A percentile compares a stretch with the other conserved stretches of the same genome.
Conservation (phyloP, 1,139 yeast species). For the Saccharomyces hybrid region DNA sequence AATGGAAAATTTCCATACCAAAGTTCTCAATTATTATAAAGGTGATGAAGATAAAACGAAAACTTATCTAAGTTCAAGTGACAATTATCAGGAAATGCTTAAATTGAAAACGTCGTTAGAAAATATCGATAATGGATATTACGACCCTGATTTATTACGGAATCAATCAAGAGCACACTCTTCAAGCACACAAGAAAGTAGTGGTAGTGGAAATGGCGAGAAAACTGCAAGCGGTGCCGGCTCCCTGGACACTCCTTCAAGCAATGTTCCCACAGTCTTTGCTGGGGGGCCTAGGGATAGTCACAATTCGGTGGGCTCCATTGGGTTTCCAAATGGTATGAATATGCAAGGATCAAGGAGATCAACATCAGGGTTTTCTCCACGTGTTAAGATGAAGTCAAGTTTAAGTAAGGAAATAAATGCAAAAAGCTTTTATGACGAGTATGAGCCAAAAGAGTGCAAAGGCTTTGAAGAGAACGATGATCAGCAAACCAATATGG, state of each 20-base stretch:
- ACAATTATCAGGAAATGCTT: constrained; percentile 17
- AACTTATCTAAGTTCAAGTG: constrained; percentile 32
- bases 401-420: constrained; percentile 25
- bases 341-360: constrained; percentile 8
- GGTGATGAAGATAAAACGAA: constrained; percentile 31
- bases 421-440: constrained; percentile 3
- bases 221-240: not conserved
- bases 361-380: constrained; percentile 7
- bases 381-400: constrained; percentile 20
- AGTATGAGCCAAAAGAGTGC: not conserved
- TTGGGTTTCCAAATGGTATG: constrained; percentile 11
- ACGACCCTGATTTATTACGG: constrained; percentile 49
- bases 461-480: not conserved
- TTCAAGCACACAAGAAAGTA: constrained; percentile 15
- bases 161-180: constrained; percentile 35
- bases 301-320: constrained; percentile 20
- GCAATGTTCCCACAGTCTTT: constrained; percentile 15
- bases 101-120: constrained; percentile 28
- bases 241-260: constrained; percentile 8
- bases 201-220: constrained; percentile 10
- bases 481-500: not conserved
- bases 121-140: constrained; percentile 54
- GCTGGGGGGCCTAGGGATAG: too few species aligned
- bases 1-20: constrained; percentile 15
- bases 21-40: constrained; percentile 19